Base-by-base conservation (phyloP, 1,139 yeast genomes). In the Trichomonascaceae sp. region DNA sequence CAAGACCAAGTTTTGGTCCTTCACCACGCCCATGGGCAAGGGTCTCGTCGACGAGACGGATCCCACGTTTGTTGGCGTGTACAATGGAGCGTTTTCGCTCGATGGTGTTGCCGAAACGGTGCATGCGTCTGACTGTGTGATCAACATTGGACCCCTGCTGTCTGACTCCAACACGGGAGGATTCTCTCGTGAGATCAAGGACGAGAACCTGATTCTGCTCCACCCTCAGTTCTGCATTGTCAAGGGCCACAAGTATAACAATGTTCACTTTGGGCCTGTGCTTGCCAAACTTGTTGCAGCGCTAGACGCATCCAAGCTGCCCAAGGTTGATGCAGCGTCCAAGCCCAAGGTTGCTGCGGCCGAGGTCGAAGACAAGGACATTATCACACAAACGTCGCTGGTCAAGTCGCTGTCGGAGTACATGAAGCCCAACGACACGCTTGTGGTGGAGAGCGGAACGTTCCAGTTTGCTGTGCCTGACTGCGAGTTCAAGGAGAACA, bases 361-460 rank as follows among this genome's bases (percentile, higher is more conserved):
- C 13, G 39, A 35, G 28, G 42, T 32, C n/a, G 42, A 50, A 1
- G 38, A 43, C 2, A 43, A 48, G 1, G 46, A 44, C 18, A 38
- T 51, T 5, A 52, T 64, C 32, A 57, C 68, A 1, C 65, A 63
- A 45, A 54, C 59, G 29, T 45, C 46, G 22, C 41, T 65, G 14
- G 50, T 51, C 13, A 44, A 44, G 26, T 41, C 50, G 27, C 35
- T 58, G 31, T 36, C 47, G 20, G 40, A 50, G 16, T 60, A 61
- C 42, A 50, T 81, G 28, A 59, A 64, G 46, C 72, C 75, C 20
- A 66, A 72, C 45, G 94, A 82, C 51, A 64, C 76, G 17, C 51
- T 84, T 11, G 65, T 84, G 28, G 66, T 74, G 30, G 95, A 85
- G 46, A 78, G 89, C 4, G 84, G 93, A 38, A 74, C 93, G 2